Conservation (phyloP, 306 rosid genomes). For the Sesbania bispinosa region DNA sequence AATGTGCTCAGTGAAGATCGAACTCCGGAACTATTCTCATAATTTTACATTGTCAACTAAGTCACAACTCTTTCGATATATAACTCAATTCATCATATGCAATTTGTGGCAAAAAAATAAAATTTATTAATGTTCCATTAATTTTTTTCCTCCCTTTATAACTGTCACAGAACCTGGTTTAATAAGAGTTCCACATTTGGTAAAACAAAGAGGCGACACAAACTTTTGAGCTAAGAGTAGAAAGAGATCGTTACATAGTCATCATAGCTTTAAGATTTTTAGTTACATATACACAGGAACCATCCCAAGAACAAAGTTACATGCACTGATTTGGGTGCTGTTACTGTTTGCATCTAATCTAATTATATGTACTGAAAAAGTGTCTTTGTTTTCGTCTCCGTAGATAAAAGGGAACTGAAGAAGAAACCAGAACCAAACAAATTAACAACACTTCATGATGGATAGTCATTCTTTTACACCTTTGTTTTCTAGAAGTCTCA, state of each 20-base stretch:
- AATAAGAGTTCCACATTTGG: not conserved
- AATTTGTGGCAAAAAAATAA: not conserved
- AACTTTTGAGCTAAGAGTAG: too few species aligned
- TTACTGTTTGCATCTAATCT: not conserved
- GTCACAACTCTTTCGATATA: too few species aligned
- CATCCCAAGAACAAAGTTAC: not conserved
- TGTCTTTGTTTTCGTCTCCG: slow-evolving; percentile 27
- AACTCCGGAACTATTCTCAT: too few species aligned
- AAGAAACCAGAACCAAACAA: slow-evolving; percentile 27
- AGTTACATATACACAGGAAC: not conserved
- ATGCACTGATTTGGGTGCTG: not conserved
- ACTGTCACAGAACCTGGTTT: not conserved
- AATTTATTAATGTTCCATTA: not conserved
- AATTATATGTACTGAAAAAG: not conserved
- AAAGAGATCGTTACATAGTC: not conserved
- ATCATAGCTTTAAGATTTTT: not conserved
- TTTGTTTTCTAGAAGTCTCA: slow-evolving; percentile 32
- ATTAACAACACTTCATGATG: slow-evolving; percentile 31
- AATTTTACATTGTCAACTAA: too few species aligned
- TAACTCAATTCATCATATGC: not conserved
- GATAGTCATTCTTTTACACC: slow-evolving; percentile 25
- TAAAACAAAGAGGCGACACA: not conserved
- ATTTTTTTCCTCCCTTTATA: not conserved
- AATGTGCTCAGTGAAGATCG: too few species aligned
- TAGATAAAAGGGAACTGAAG: slow-evolving; percentile 19